phyloP scores from a whole-genome alignment of 2,329 filamentous ascomycete genomes.

The Teratosphaeria zuluensis region DNA sequence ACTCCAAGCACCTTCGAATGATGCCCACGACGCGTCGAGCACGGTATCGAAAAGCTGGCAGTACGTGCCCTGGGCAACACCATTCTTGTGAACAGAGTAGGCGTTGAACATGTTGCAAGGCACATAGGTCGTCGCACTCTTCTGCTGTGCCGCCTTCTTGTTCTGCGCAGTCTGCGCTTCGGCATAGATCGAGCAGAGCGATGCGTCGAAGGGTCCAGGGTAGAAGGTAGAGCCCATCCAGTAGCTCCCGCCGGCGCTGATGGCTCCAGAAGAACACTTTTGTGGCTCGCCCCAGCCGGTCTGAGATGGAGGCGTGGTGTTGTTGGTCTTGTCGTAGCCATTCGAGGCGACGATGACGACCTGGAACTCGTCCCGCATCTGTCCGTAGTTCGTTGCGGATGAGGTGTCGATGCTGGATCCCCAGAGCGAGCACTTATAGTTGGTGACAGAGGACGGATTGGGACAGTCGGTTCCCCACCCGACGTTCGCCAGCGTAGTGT shows the following conservation, averaged over 20 bases:
- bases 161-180: constrained; percentile 12
- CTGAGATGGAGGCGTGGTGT: constrained; percentile 4
- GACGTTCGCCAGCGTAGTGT: background rate
- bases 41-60: constrained; percentile 18
- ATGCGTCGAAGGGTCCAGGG: constrained; percentile 23
- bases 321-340: constrained; percentile 20
- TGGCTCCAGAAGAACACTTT: constrained; percentile 6
- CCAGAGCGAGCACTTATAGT: constrained; percentile 33
- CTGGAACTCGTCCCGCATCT: constrained; percentile 19
- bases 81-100: constrained; percentile 20
- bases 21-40: constrained; percentile 10
- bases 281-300: constrained; percentile 9
- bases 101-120: constrained; percentile 24
- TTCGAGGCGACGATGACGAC: constrained; percentile 21
- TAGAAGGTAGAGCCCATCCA: constrained; percentile 22
- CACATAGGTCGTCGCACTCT: constrained; percentile 11
- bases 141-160: constrained; percentile 10
- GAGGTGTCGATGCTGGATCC: constrained; percentile 24
- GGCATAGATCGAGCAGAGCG: constrained; percentile 18
- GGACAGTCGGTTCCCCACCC: constrained; percentile 18
- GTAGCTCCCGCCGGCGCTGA: constrained; percentile 9
- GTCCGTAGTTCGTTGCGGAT: constrained; percentile 20
- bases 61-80: constrained; percentile 19
- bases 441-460: constrained; percentile 28
- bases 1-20: constrained; percentile 8